Base-by-base conservation (phyloP, 2,329 filamentous ascomycete genomes). In the Hypoxylon sp. region DNA sequence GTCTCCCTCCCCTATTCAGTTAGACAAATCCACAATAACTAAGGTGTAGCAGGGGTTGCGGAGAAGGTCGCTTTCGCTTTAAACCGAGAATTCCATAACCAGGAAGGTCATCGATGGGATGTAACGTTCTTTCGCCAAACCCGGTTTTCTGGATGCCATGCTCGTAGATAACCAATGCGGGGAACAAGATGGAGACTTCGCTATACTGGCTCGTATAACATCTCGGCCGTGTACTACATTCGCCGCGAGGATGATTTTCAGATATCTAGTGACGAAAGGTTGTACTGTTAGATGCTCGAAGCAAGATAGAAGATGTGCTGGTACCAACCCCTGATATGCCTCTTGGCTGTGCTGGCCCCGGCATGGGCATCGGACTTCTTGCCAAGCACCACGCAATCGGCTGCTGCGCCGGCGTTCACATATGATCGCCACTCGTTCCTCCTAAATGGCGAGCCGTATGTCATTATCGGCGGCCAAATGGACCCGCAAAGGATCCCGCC, bases 381-480 rank as follows among this genome's bases (percentile, higher is more conserved):
- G 38, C 60, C 67, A 32, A 57, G 52, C 14, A 5, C 58, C 4
- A 63, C 69, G 1, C 60, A 43, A n/a, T 60, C 69, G 14, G 64
- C 70, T 17, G 21, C 65, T 2, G 34, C 58, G 3, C 63, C 70
- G 10, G 65, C 73, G 0, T 83, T 83, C 68, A 80, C 80, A 1
- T 83, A 82, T 62, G 78, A 83, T 61, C 74, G 72, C 21, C 74
- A 70, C 9, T 74, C 77, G 1, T 83, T 83, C 70, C 77, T 80
- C 30, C 74, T 83, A 48, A 73, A 82, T 74, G 82, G 79, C 4
- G 71, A 79, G 49, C 77, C 78, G 5, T 80, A 77, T 63, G 75
- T 80, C 36, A 83, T 85, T 50, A 81, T 85, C 60, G 82, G 83
- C 1, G 83, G 83, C 1, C 82, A 85, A 72, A 85, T 85, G 78